Percentiles rank a stretch among this genome's conserved stretches.
Conservation (phyloP, 2,329 filamentous ascomycete genomes). For the Colletotrichum sp. region DNA sequence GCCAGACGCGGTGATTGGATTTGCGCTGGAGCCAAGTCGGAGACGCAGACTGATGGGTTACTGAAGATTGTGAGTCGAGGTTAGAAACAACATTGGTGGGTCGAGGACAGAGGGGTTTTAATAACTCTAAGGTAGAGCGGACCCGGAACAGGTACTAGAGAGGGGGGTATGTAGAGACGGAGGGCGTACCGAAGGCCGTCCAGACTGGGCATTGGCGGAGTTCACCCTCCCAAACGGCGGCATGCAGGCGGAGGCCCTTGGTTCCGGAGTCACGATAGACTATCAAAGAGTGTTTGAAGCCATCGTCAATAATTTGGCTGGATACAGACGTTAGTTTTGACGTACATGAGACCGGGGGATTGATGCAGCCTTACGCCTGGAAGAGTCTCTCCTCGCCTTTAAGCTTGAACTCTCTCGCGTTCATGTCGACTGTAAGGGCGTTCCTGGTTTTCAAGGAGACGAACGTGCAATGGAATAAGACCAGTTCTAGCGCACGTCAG, state of each 20-base stretch:
- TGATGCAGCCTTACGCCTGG: slow-evolving; percentile 54
- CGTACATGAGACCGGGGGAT: not conserved
- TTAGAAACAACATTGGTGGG: not conserved
- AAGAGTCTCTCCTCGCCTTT: slow-evolving; percentile 57
- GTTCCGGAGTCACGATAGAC: slow-evolving; percentile 58
- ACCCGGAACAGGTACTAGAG: not conserved
- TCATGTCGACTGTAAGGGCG: slow-evolving; percentile 45
- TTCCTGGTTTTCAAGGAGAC: slow-evolving; percentile 60
- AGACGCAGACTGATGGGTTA: slow-evolving; percentile 56
- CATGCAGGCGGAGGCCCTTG: slow-evolving; percentile 58
- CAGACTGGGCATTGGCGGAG: slow-evolving; percentile 62
- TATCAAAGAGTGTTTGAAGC: slow-evolving; percentile 56
- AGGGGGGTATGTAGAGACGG: not conserved
- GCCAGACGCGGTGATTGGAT: slow-evolving; percentile 50
- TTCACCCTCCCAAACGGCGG: slow-evolving; percentile 60
- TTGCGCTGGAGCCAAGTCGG: slow-evolving; percentile 56
- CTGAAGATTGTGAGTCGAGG: slow-evolving; percentile 33
- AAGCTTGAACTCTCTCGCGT: slow-evolving; percentile 51
- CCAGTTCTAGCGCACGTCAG: slow-evolving; percentile 52
- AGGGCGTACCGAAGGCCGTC: slow-evolving; percentile 63
- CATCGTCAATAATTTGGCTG: slow-evolving; percentile 63
- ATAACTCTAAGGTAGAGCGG: not conserved
- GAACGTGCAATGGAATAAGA: slow-evolving; percentile 64
- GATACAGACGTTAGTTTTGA: not conserved
- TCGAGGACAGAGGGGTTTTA: not conserved